Percentiles rank a stretch among this genome's conserved stretches.
phyloP scores from a whole-genome alignment of 257 asterid genomes.

The Rauvolfia tetraphylla region DNA sequence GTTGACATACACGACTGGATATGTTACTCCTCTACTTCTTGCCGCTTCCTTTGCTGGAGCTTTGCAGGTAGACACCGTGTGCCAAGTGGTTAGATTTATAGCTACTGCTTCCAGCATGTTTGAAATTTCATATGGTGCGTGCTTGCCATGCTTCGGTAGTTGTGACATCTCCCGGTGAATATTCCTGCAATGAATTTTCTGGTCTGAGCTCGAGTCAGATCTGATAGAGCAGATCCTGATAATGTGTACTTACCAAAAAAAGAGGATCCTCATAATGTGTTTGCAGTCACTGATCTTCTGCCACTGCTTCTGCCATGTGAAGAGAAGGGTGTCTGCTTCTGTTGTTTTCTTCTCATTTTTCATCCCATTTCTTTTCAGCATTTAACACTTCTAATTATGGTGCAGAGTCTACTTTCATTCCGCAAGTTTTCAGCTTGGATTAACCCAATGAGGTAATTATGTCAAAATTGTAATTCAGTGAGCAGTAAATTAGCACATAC shows the following conservation, averaged over 20 bases:
- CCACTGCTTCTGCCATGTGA: background rate
- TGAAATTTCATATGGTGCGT: background rate
- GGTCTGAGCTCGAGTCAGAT: background rate
- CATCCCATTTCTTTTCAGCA: background rate
- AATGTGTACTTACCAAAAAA: too few relatives aligned
- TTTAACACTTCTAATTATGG: background rate
- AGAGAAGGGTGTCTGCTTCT: background rate
- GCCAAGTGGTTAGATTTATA: background rate
- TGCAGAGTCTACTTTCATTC: slow-evolving; percentile 90
- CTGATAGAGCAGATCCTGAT: background rate
- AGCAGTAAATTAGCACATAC: too few relatives aligned
- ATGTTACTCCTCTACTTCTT: slow-evolving; percentile 88
- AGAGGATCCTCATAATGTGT: too few relatives aligned
- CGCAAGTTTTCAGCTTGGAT: slow-evolving; percentile 98
- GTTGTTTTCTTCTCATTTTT: background rate
- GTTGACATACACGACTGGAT: slow-evolving; percentile 89
- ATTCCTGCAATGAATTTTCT: background rate
- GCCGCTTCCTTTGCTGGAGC: slow-evolving; percentile 99
- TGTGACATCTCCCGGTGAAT: background rate
- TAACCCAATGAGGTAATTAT: slow-evolving; percentile 67
- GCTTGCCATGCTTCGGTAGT: background rate
- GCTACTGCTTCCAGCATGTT: background rate
- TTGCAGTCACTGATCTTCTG: background rate
- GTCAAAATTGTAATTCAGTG: background rate
- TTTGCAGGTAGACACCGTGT: slow-evolving; percentile 59